Base-by-base conservation (phyloP, 2,329 filamentous ascomycete species). In the Phialophora expanda region DNA sequence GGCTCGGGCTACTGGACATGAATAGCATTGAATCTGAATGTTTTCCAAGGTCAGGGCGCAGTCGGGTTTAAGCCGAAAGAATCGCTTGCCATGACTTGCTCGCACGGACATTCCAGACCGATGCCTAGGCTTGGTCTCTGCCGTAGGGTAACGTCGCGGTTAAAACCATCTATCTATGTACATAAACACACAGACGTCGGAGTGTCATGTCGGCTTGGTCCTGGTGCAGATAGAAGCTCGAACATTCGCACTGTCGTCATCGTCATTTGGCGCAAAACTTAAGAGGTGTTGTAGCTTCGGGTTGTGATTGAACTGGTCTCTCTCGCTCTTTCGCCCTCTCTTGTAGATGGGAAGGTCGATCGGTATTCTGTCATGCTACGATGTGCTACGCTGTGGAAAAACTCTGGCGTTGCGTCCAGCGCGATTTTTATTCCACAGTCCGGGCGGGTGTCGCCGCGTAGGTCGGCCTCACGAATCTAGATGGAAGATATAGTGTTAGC, bases 391-490 rank as follows among this genome's bases (percentile, higher is more conserved):
- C 2, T 24, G 24, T 24, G 24, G 2, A 24, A 24, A 24, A 4
- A 8, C 17, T 44, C 38, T 44, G 38, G 38, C 5, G 14, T 44
- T 8, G 38, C 38, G 7, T 44, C 38, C 6, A 7, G 20, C 24
- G 26, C 41, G 32, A 34, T 6, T 26, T 71, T 75, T 86, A 89
- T 80, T 89, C 86, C 66, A 85, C 84, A 65, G 84, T 78, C 66
- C 85, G 80, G 72, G 81, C 78, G n/a, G 92, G 92, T 59, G 89
- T 88, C 67, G 90, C 85, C 55, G 89, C 88, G 78, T 88, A 93
- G 24, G 91, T 94, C 70, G 92, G 92, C 76, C 91, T 86, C 75
- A 96, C 88, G 76, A 91, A 94, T 78, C 91, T 93, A 73, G 48
- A 14, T 63, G 22, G 12, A 44, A 14, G 26, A 11, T n/a, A 28